These are phyloP conservation scores for Tothia fuscella DNA, from an alignment of 2,329 filamentous ascomycete species.

Conservation along the genomic window DNA sequence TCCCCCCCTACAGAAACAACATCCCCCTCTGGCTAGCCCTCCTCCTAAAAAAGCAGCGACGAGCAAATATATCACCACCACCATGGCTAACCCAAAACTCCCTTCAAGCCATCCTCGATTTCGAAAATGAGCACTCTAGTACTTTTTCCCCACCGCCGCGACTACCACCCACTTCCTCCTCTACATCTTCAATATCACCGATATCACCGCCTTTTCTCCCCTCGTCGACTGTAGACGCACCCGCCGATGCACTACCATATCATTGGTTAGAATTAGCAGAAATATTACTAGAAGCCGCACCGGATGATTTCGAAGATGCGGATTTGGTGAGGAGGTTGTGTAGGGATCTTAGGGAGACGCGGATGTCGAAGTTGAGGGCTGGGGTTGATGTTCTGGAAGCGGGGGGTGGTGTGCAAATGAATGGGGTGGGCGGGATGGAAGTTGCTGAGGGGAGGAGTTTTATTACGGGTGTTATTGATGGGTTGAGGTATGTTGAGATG, in stretches of 20 bases:
- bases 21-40: conserved; percentile 91
- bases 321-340: conserved; percentile 64
- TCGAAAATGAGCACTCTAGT: conserved; percentile 63
- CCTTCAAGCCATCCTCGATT: conserved; percentile 63
- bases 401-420: conserved; percentile 59
- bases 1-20: conserved; percentile 66
- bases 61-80: conserved; percentile 85
- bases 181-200: conserved; percentile 15
- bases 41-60: conserved; percentile 83
- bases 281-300: conserved; percentile 71
- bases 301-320: conserved; percentile 66
- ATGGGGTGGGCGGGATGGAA: conserved; percentile 87
- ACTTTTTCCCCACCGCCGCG: conserved; percentile 70
- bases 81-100: conserved; percentile 74
- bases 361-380: conserved; percentile 76
- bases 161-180: conserved; percentile 35
- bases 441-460: conserved; percentile 77
- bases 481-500: conserved; percentile 42
- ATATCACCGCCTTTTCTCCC: conserved; percentile 69
- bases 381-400: conserved; percentile 61
- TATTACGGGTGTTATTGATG: conserved; percentile 75
- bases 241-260: conserved; percentile 66
- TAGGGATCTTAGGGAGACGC: conserved; percentile 72
- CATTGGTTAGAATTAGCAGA: conserved; percentile 92
- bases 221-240: conserved; percentile 58